Evolutionary conservation across 78 protist species (phyloP), one percentile per base, ranked within the genome.

Genomic region (Guillardia theta): DNA sequence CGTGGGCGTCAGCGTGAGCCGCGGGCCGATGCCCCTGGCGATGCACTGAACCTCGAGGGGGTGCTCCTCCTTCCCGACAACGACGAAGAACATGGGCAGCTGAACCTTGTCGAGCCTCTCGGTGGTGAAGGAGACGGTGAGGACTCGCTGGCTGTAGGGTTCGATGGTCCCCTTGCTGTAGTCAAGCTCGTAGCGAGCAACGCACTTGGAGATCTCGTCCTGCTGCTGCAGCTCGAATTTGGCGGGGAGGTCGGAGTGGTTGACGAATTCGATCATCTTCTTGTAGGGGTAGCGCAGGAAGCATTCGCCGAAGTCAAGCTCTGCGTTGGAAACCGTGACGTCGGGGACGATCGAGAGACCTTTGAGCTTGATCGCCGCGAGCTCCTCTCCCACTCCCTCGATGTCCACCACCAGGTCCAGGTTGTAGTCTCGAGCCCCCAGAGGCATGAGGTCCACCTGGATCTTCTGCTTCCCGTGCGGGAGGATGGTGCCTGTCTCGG

Each of bases 141-240:
- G 21, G 15, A 36, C 58, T 46, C 48, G 24, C 22, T 1, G 8
- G 0, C 33, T 1, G 10, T 21, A 1, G 33, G 93, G 48, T 18
- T 6, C 64, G 92, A 94, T 88, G 33, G 19, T 4, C 39, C 95
- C 94, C 36, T 46, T 10, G 45, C 27, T 24, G 19, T 43, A 43
- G 70, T 80, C 83, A 21, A 47, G 37, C 44, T 37, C 39, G 87
- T 46, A 22, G 39, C 36, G 0, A 37, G 93, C 95, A 36, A 94
- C 48, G 64, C 54, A 37, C 30, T 8, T 9, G 6, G 92, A 27
- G 48, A 27, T 6, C 50, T 41, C 92, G 24, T 33, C 70, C 27
- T 80, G 90, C 50, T 46, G 90, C 90, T 54, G 36, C 30, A 97
- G 19, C 78, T 96, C 97, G 90, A 95, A 97, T 87, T 94, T 78